Evolutionary conservation across 2,329 filamentous ascomycete species (phyloP), one percentile per base, ranked within the genome.

Genomic region (Xylariaceae sp.): DNA sequence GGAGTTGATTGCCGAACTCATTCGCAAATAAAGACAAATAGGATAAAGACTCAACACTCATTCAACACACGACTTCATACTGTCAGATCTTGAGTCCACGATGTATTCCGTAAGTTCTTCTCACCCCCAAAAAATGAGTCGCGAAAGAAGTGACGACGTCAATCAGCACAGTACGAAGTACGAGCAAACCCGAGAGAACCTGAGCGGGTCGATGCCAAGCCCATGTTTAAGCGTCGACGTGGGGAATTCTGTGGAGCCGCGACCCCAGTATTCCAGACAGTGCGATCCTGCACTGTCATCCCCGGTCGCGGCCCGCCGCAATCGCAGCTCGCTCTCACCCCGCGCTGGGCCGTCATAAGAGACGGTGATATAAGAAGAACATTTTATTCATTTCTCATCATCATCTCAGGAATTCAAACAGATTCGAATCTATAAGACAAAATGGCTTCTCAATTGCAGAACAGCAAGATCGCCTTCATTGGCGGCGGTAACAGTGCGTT

Each of bases 401-500:
- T 30, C n/a, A 13, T 4, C 15, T 23, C 50, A 39, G 7, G 7
- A 17, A 4, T n/a, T 17, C 15, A 4, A 9, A 45, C 13, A 30
- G 23, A 30, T n/a, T 17, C 5, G 4, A 42, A 39, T n/a, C 51
- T 34, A 61, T 30, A 30, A 30, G 23, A 42, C 37, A 64, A 47
- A 42, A 71, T 71, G 69, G 44, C 65, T 10, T 66, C 68, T 6
- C 65, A 69, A 60, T 55, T 71, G 13, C 60, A 69, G 45, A 65
- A 67, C 50, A 69, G 68, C 62, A 70, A 68, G 59, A 53, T 71
- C 18, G 65, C 67, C 61, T 71, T 71, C 62, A 69, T 71, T 44
- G 69, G 68, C 60, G 79, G 79, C 62, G 79, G 79, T 65, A 81
- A 81, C 72, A 81, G 62, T 62, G 50, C 57, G 62, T 63, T 2